phyloP scores from a whole-genome alignment of 2,329 filamentous ascomycete genomes.

The Diaporthe caulivora region DNA sequence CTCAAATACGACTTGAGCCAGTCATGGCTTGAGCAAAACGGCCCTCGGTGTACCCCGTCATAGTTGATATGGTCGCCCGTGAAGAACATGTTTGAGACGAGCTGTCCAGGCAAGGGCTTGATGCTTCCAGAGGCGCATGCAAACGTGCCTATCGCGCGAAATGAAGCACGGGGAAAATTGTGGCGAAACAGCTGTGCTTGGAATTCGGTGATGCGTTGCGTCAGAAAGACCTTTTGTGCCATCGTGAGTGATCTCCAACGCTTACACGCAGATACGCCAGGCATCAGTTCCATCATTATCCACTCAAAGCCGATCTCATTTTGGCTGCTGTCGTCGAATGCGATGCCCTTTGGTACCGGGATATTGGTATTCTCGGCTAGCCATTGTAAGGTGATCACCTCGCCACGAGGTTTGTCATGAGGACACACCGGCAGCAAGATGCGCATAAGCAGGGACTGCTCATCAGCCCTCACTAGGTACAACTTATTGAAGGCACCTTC shows the following conservation, averaged over 20 bases:
- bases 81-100: slow-evolving; percentile 2
- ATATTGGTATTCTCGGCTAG: background rate
- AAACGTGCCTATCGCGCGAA: background rate
- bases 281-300: background rate
- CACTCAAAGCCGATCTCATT: background rate
- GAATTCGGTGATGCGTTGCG: background rate
- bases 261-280: background rate
- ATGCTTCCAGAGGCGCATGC: background rate
- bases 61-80: background rate
- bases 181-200: background rate
- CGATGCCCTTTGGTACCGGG: background rate
- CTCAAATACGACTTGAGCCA: background rate
- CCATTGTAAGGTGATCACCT: background rate
- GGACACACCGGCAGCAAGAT: background rate
- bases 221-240: background rate
- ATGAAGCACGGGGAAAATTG: background rate
- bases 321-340: background rate
- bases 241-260: background rate
- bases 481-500: background rate
- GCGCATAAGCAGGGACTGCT: background rate
- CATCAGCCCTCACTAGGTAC: background rate
- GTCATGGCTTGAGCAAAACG: background rate
- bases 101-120: background rate
- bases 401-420: background rate
- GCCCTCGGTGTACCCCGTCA: background rate